Evolutionary conservation across 139 green algal genomes (phyloP), one percentile per base, ranked within the genome.

Genomic region (Microglena sp.): DNA sequence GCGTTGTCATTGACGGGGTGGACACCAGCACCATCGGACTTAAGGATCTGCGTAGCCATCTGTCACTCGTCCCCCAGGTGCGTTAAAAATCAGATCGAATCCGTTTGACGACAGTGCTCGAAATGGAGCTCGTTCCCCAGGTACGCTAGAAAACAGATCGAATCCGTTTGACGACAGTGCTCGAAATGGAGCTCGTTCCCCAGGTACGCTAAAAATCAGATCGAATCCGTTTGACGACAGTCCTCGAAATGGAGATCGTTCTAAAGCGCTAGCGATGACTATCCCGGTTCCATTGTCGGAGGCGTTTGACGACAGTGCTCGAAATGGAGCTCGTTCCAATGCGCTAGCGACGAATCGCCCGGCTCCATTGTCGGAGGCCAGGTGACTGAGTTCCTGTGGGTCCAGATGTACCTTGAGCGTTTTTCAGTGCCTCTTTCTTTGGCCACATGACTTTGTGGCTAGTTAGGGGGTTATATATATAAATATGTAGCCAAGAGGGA

Each of bases 1-100:
- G 40, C 26, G 87, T 99, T 59, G 36, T 78, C 29, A 90, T 99
- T 57, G 93, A 99, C 68, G 87, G 79, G 31, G 22, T 95, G 5
- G 86, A 99, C 72, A 88, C 88, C 31, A 18, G 34, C 6, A 69
- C 62, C 33, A 85, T 97, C 8, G 84, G 87, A 18, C 77, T 92
- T 8, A 44, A 60, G 7, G 86, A 89, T 72, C 75, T 92, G 65
- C 66, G 86, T 31, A 78, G 45, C n/a, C 45, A 67, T 30, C 73
- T 94, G 18, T 82, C 80, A 21, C 78, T 92, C 35, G 79, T 86
- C 60, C 70, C 72, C 24, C 86, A 96, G 72, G 72, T 77, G 32
- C 5, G 59, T 11, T 50, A 15, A 15, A 50, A 11, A 50, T 11
- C 11, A 11, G 15, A 15, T 11, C 40, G 40, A 11, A 50, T 50